phyloP scores from a whole-genome alignment of 2,329 filamentous ascomycete species.

The Monosporascus sp. region DNA sequence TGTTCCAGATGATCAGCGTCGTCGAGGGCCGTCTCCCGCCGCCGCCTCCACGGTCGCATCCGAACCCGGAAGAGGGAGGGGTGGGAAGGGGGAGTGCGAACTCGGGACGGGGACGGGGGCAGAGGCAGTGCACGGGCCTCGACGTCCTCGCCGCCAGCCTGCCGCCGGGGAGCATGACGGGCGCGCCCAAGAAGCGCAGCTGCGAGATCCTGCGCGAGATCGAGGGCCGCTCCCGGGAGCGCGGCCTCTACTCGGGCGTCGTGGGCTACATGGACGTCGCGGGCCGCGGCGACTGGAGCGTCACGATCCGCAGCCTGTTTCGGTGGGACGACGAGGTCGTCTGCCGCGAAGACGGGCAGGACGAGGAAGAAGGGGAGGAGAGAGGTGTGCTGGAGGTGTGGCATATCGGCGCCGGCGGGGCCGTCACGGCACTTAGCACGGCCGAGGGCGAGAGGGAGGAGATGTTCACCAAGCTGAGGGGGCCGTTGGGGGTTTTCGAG shows the following conservation, averaged over 20 bases:
- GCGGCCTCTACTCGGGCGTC: constrained; percentile 82
- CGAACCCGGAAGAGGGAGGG: too few species aligned
- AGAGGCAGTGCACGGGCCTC: constrained; percentile 52
- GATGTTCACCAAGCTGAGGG: constrained; percentile 73
- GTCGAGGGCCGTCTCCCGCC: constrained; percentile 63
- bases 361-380: constrained; percentile 22
- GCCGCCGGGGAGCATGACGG: constrained; percentile 93
- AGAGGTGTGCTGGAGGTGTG: constrained; percentile 53
- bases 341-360: constrained; percentile 14
- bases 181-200: constrained; percentile 87
- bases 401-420: constrained; percentile 85
- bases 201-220: constrained; percentile 74
- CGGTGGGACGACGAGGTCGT: constrained; percentile 58
- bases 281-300: constrained; percentile 83
- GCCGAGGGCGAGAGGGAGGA: constrained; percentile 80
- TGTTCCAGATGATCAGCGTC: constrained; percentile 88
- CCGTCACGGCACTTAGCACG: constrained; percentile 80
- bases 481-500: constrained; percentile 49
- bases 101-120: constrained; percentile 1
- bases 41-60: neutral
- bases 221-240: constrained; percentile 51
- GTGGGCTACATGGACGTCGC: constrained; percentile 85
- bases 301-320: constrained; percentile 81
- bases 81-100: neutral
- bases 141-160: constrained; percentile 73